A percentile compares a stretch with the other conserved stretches of the same genome.
Conservation (phyloP, 257 asterid genomes). For the Eustoma russellianum region DNA sequence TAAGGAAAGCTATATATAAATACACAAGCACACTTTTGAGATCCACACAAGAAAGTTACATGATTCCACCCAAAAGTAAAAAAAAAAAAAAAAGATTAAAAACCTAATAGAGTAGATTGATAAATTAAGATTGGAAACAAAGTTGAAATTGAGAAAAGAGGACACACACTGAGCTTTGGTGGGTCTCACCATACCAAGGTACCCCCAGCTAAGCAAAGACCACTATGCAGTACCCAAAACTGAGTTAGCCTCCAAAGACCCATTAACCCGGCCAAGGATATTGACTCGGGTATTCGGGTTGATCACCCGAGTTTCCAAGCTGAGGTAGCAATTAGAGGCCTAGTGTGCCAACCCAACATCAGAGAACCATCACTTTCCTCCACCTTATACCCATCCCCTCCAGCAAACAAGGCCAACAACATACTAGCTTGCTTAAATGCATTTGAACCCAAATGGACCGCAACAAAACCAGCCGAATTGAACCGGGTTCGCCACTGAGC, state of each 20-base stretch:
- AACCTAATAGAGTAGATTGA: background rate
- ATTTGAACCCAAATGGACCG: conserved; percentile 76
- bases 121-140: background rate
- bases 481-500: conserved; percentile 61
- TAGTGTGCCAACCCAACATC: conserved; percentile 91
- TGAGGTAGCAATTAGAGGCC: conserved; percentile 82
- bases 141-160: background rate
- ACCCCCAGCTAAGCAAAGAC: conserved; percentile 18
- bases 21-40: conserved; percentile 32
- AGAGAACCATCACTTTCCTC: conserved; percentile 78
- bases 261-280: background rate
- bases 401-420: conserved; percentile 65
- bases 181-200: conserved; percentile 21
- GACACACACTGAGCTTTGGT: conserved; percentile 22
- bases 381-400: conserved; percentile 82
- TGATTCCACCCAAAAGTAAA: conserved; percentile 22
- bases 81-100: conserved; percentile 8
- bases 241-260: conserved; percentile 7
- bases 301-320: conserved; percentile 61
- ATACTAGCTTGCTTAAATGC: conserved; percentile 80
- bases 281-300: background rate
- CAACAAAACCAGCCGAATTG: conserved; percentile 36
- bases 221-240: conserved; percentile 6
- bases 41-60: conserved; percentile 40
- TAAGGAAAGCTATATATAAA: conserved; percentile 22